These are phyloP conservation scores for Leishmania mexicana DNA, from an alignment of 208 protist genomes.

Conservation along the genomic window DNA sequence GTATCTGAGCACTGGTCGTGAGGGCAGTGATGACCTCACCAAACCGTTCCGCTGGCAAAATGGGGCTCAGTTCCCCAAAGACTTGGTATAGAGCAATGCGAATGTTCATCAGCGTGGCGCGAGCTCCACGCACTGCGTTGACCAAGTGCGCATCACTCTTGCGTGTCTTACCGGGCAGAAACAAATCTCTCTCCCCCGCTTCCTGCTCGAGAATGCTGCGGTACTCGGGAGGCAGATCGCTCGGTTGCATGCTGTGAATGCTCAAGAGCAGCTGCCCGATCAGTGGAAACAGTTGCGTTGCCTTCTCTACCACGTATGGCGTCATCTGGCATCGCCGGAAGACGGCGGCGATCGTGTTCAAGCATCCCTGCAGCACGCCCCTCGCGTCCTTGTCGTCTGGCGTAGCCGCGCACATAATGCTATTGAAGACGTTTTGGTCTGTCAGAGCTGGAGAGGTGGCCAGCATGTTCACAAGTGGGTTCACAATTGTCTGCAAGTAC, in stretches of 20 bases:
- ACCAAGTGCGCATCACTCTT: slow-evolving; percentile 28
- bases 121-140: slow-evolving; percentile 27
- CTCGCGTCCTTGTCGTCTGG: slow-evolving; percentile 31
- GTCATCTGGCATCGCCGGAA: slow-evolving; percentile 63
- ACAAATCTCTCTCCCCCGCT: slow-evolving; percentile 37
- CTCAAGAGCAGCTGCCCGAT: slow-evolving; percentile 48
- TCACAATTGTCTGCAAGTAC: slow-evolving; percentile 58
- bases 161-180: slow-evolving; percentile 49
- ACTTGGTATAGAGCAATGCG: slow-evolving; percentile 74
- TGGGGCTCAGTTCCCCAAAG: slow-evolving; percentile 52
- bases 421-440: slow-evolving; percentile 60
- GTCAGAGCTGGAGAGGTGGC: slow-evolving; percentile 23
- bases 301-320: slow-evolving; percentile 57
- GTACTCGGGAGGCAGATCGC: slow-evolving; percentile 47
- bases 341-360: slow-evolving; percentile 61
- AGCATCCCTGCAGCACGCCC: slow-evolving; percentile 38
- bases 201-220: slow-evolving; percentile 46
- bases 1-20: slow-evolving; percentile 18
- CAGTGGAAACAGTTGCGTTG: slow-evolving; percentile 36
- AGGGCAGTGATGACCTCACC: slow-evolving; percentile 45
- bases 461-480: slow-evolving; percentile 61
- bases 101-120: slow-evolving; percentile 45
- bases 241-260: slow-evolving; percentile 54
- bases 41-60: slow-evolving; percentile 51
- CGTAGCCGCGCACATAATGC: slow-evolving; percentile 38